Evolutionary conservation across 192 early-diverging fungal genomes (phyloP).

Genomic region (Coemansia sp.): DNA sequence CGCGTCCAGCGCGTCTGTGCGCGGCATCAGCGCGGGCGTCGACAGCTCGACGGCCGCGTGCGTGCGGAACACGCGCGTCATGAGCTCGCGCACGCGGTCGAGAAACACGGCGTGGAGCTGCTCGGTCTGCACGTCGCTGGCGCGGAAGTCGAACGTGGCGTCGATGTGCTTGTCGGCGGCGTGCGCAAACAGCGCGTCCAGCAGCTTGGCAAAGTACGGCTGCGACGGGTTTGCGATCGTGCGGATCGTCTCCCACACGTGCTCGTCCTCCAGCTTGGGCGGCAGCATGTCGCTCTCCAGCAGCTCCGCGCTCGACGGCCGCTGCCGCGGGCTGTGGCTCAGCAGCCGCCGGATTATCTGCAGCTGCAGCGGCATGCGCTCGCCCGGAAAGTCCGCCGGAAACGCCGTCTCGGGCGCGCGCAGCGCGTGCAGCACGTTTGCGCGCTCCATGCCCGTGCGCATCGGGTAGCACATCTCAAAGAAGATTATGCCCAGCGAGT

Average conservation of each 20-base stretch:
- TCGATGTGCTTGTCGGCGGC: conserved; percentile 80
- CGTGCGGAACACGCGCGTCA: conserved; percentile 71
- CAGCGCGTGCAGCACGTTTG: conserved; percentile 65
- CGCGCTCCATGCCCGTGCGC: conserved; percentile 88
- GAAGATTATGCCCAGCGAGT: conserved; percentile 93
- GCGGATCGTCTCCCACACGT: conserved; percentile 85
- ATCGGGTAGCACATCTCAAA: conserved; percentile 94
- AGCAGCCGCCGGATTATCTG: conserved; percentile 72
- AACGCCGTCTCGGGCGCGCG: conserved; percentile 50
- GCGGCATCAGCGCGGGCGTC: conserved; percentile 81
- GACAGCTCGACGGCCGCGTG: conserved; percentile 85
- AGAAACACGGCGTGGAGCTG: conserved; percentile 69
- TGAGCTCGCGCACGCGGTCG: conserved; percentile 67
- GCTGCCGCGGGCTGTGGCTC: conserved; percentile 70
- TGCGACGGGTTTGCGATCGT: conserved; percentile 88
- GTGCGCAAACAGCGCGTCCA: conserved; percentile 78
- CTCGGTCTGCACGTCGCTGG: conserved; percentile 45
- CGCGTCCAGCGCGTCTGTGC: conserved; percentile 55
- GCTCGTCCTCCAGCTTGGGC: conserved; percentile 83
- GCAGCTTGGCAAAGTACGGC: conserved; percentile 76
- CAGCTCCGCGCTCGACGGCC: conserved; percentile 80
- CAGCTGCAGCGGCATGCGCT: conserved; percentile 64
- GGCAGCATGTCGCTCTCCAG: conserved; percentile 80
- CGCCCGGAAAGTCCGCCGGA: conserved; percentile 59
- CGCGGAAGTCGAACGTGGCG: conserved; percentile 83